Evolutionary conservation across 2,329 filamentous ascomycete species (phyloP), one percentile per base, ranked within the genome.

Genomic region (Magnaporthiopsis incrustans): DNA sequence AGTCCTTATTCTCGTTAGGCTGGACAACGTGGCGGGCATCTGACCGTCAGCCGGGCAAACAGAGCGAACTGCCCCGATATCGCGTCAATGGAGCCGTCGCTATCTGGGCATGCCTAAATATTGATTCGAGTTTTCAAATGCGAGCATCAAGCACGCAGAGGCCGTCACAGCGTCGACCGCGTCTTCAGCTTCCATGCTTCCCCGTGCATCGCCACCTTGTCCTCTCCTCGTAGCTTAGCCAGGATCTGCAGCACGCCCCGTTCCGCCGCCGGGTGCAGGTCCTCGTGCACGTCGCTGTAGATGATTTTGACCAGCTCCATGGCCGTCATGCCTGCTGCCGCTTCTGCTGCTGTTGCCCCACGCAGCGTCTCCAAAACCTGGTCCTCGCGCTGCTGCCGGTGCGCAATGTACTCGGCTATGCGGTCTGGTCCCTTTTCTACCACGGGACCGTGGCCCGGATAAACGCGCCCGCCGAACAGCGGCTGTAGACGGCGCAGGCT

Each of bases 221-320:
- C 90, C 70, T 98, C 95, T 15, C 76, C 78, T 73, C 86, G 78
- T 68, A 99, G 77, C 79, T 98, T 98, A 65, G 81, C 77, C 67
- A 99, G 75, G 64, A 98, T 89, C 77, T 94, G 90, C 67, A 88
- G 66, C 8, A 97, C 80, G 1, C 93, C 92, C 57, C 83, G 81
- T 67, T 90, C 86, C 0, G 95, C 95, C 11, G 93, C 88, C 14
- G 82, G 72, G 75, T 93, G 90, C 68, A 98, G 78, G 70, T 82
- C 85, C 73, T 90, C 86, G 0, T 90, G 88, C 27, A 96, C 88
- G 70, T 91, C 87, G 63, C 82, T 83, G 74, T 99, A 99, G 44
- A 99, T 91, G 38, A 90, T 79, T 75, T 89, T 90, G n/a, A 97
- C 94, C 67, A 98, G 80, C 65, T 94, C 91, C 83, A 92, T 88